These are phyloP conservation scores for Medicago ruthenica DNA, from an alignment of 306 rosid genomes.

Conservation along the genomic window DNA sequence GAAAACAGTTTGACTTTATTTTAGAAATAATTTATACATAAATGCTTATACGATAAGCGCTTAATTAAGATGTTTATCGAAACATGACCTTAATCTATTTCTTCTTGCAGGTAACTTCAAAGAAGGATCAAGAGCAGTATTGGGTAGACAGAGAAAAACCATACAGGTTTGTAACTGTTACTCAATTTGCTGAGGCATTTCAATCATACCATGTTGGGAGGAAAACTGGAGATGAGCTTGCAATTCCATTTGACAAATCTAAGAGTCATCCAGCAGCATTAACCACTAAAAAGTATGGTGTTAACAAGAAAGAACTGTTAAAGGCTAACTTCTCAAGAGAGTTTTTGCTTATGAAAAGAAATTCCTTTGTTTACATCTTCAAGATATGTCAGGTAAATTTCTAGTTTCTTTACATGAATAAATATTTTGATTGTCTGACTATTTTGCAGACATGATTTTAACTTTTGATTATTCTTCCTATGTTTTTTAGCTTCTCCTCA, in stretches of 20 bases:
- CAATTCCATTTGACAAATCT: conserved; percentile 49
- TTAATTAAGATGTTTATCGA: not conserved
- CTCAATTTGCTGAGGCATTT: conserved; percentile 53
- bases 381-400: conserved; percentile 47
- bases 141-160: conserved; percentile 50
- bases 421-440: not conserved
- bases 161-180: conserved; percentile 50
- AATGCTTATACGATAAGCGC: too few relatives aligned
- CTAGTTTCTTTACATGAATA: not conserved
- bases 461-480: conserved; percentile 1
- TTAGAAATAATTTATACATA: too few relatives aligned
- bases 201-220: conserved; percentile 51
- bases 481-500: conserved; percentile 47
- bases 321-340: conserved; percentile 57
- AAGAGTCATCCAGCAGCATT: conserved; percentile 59
- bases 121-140: conserved; percentile 61
- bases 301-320: conserved; percentile 44
- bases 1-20: too few relatives aligned
- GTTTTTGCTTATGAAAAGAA: conserved; percentile 57
- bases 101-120: conserved; percentile 46
- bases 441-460: not conserved
- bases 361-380: conserved; percentile 51
- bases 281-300: conserved; percentile 47
- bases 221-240: conserved; percentile 43
- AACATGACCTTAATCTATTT: not conserved